phyloP scores from a whole-genome alignment of 2,329 filamentous ascomycete species.

The Cladophialophora bantiana region DNA sequence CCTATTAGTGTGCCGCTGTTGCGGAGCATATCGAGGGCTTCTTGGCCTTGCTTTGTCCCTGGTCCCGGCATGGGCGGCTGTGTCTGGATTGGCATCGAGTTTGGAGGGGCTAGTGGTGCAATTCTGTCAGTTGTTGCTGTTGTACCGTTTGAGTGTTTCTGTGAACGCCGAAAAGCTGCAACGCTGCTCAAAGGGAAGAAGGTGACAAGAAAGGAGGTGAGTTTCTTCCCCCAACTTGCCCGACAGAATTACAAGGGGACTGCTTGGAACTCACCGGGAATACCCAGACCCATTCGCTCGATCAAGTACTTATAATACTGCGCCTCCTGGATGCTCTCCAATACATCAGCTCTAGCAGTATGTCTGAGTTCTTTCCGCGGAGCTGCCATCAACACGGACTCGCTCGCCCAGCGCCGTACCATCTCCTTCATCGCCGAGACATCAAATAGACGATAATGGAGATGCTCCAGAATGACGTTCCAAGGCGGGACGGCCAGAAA shows the following conservation, averaged over 20 bases:
- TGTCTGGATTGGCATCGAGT: not conserved
- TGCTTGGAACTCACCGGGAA: not conserved
- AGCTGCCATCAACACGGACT: conserved; percentile 65
- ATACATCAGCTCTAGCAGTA: conserved; percentile 84
- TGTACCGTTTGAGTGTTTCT: not conserved
- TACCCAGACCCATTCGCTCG: conserved; percentile 6
- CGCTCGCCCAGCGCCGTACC: conserved; percentile 76
- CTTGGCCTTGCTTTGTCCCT: conserved; percentile 19
- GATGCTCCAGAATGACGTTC: conserved; percentile 71
- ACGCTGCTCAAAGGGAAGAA: not conserved
- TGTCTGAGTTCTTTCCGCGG: conserved; percentile 79
- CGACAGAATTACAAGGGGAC: not conserved
- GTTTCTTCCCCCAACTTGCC: not conserved
- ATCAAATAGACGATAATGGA: conserved; percentile 91
- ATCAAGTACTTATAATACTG: conserved; percentile 75
- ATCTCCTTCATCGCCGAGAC: conserved; percentile 94
- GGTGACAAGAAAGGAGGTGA: not conserved
- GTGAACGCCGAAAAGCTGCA: not conserved
- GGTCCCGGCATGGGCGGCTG: conserved; percentile 1
- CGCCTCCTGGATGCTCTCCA: conserved; percentile 94
- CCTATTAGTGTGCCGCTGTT: conserved; percentile 7
- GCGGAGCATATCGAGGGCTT: conserved; percentile 11
- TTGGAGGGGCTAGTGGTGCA: not conserved
- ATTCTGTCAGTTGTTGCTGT: not conserved
- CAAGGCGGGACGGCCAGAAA: conserved; percentile 82